These are phyloP conservation scores for Cotoneaster glaucophyllus DNA, from an alignment of 306 rosid species.

Conservation along the genomic window DNA sequence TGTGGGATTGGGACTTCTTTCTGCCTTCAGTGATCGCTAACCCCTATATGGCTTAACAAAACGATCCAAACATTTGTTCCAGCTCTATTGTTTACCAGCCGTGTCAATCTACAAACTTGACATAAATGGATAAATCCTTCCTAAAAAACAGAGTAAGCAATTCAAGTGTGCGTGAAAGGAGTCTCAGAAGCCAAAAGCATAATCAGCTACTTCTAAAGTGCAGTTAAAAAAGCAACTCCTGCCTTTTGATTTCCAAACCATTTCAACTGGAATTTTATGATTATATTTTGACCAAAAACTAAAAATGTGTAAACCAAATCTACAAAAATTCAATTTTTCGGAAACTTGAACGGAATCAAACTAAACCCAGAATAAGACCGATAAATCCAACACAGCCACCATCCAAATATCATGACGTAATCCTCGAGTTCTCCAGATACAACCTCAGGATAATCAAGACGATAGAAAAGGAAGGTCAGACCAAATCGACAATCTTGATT, in stretches of 20 bases:
- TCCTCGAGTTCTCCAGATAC: neutral
- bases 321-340: neutral
- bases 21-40: too few species aligned
- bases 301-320: neutral
- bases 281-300: neutral
- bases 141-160: neutral
- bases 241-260: neutral
- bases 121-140: neutral
- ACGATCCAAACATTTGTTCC: too few species aligned
- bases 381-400: neutral
- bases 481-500: conserved; percentile 1
- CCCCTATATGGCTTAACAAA: too few species aligned
- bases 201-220: neutral
- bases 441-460: neutral
- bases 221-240: neutral
- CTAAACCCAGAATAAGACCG: neutral
- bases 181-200: neutral
- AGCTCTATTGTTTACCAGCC: neutral
- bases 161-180: neutral
- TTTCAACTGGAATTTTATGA: neutral
- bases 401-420: neutral
- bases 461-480: neutral
- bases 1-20: too few species aligned
- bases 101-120: neutral
- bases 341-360: neutral